Evolutionary conservation across 1,284 basidiomycete genomes (phyloP).

Genomic region (Ceratobasidium sp.): DNA sequence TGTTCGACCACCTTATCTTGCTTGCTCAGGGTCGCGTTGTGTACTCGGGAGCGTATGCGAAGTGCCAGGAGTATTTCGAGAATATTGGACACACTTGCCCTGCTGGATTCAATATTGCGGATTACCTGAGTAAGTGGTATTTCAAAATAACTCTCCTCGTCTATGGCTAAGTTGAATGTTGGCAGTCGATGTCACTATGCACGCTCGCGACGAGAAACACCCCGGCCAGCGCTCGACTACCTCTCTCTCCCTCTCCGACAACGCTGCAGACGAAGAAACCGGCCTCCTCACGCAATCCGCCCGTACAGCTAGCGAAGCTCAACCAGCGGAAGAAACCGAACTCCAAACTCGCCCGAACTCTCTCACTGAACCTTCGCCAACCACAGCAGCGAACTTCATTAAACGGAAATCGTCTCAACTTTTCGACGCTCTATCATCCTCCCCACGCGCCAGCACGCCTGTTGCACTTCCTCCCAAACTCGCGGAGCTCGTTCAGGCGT

Average conservation of each 20-base stretch:
- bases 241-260: conserved; percentile 30
- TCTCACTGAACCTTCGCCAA: conserved; percentile 58
- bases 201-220: conserved; percentile 65
- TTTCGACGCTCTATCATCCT: conserved; percentile 73
- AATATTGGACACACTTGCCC: conserved; percentile 88
- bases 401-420: conserved; percentile 83
- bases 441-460: conserved; percentile 58
- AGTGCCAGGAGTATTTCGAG: conserved; percentile 86
- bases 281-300: conserved; percentile 57
- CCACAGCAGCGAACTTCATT: conserved; percentile 66
- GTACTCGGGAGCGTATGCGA: conserved; percentile 81
- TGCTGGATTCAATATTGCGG: conserved; percentile 96
- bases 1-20: conserved; percentile 93
- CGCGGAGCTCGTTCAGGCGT: conserved; percentile 79
- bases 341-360: conserved; percentile 64
- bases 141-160: not conserved
- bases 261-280: conserved; percentile 69
- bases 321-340: conserved; percentile 67
- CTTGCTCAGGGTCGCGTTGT: conserved; percentile 87
- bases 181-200: conserved; percentile 89
- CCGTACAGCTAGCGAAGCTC: conserved; percentile 56
- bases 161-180: conserved; percentile 1
- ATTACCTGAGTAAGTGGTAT: conserved; percentile 83
- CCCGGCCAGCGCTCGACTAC: conserved; percentile 23
- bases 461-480: conserved; percentile 72